Evolutionary conservation across 2,329 filamentous ascomycete species (phyloP), one percentile per base, ranked within the genome.

Genomic region (Metarhizium rileyi): DNA sequence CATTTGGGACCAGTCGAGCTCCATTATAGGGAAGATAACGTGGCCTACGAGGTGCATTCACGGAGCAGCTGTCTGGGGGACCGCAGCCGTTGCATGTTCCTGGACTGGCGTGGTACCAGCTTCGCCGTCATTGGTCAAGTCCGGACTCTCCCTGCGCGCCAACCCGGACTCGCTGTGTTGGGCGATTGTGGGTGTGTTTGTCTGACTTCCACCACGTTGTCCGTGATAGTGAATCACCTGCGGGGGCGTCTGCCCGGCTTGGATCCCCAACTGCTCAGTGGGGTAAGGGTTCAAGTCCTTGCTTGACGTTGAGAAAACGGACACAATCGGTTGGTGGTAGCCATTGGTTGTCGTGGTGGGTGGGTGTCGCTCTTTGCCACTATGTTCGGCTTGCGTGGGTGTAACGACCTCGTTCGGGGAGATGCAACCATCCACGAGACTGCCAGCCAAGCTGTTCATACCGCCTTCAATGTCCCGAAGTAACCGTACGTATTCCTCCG

Each of bases 401-500:
- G 79, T 83, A 51, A 78, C 74, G 52, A 71, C 70, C 60, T 84
- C 73, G 56, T 76, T 77, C 48, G 76, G 78, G 49, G 69, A 70
- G 52, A 67, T 72, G 54, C 70, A 71, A 41, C 69, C 74, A 45
- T 81, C 81, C 22, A 66, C 71, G 9, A 78, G 61, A 48, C 83
- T 77, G 25, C 80, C 83, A 25, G 79, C 82, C 53, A 90, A 66
- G 60, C 85, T 87, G 53, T 78, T 86, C 73, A 90, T 82, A 30
- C 90, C 91, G 20, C 90, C 90, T 65, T 96, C 90, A 49, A 97
- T 96, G 61, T 97, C 90, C 44, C 90, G 83, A 52, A 98, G 76
- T 43, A 98, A 73, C 16, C 93, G 83, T 40, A 98, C 93, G 63
- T 97, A 98, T 66, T 94, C 90, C 67, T 98, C 93, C 0, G 93